Conservation (phyloP, 345 rosid genomes). For the Arabidopsis arenosa region DNA sequence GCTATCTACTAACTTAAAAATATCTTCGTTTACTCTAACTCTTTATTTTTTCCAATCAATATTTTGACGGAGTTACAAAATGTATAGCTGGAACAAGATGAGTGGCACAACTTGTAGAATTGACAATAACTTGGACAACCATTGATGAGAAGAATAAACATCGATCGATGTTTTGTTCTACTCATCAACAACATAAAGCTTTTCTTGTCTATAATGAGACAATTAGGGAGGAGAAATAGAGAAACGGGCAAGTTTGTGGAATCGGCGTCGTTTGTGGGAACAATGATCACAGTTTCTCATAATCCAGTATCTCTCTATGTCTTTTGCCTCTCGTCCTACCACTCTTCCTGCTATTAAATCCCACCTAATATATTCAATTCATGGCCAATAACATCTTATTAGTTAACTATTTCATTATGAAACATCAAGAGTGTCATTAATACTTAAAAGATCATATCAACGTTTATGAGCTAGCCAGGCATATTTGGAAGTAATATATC, state of each 20-base stretch:
- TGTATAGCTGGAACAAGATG: background rate
- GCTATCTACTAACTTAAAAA: too few relatives aligned
- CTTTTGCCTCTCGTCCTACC: slow-evolving; percentile 64
- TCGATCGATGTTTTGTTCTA: background rate
- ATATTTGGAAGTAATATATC: background rate
- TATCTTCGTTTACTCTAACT: background rate
- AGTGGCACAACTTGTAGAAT: background rate
- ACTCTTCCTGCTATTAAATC: slow-evolving; percentile 70
- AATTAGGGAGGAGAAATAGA: background rate
- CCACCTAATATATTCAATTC: slow-evolving; percentile 49
- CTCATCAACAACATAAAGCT: background rate
- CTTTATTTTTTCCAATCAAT: background rate
- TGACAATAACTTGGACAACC: background rate
- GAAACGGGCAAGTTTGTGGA: background rate
- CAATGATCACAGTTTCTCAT: slow-evolving; percentile 41
- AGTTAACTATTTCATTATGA: too few relatives aligned
- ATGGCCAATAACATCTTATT: too few relatives aligned
- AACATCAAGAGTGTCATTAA: too few relatives aligned
- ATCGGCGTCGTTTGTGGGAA: slow-evolving; percentile 1
- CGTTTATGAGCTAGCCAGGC: too few relatives aligned
- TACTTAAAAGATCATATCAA: too few relatives aligned
- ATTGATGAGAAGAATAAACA: background rate
- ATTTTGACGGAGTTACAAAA: background rate
- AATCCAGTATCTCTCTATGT: slow-evolving; percentile 67
- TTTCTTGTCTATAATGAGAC: background rate